A percentile compares a stretch with the other conserved stretches of the same genome.
These are phyloP conservation scores for Rhizopogon rudus DNA, from an alignment of 768 basidiomycete species.

Conservation along the genomic window DNA sequence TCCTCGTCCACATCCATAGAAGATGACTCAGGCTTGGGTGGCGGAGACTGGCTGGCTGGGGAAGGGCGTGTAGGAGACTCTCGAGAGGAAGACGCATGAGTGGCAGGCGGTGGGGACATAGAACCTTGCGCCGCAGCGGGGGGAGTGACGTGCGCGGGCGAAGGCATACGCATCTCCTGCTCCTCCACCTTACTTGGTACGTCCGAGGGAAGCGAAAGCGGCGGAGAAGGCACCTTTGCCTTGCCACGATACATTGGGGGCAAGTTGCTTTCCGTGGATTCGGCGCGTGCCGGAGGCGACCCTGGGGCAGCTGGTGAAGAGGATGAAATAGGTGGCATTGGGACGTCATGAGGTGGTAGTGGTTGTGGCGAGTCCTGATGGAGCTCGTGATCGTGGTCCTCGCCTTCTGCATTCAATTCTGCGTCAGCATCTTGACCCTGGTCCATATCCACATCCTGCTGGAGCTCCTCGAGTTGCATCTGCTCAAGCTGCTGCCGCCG, in stretches of 20 bases:
- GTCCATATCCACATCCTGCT: constrained; percentile 12
- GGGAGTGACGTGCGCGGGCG: neutral
- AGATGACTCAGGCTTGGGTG: constrained; percentile 24
- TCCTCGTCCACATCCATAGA: constrained; percentile 54
- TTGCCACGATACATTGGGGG: neutral
- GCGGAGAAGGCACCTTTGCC: neutral
- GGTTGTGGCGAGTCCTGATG: neutral
- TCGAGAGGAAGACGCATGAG: neutral
- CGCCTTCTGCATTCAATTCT: constrained; percentile 35
- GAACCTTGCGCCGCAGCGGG: neutral
- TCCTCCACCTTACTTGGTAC: neutral
- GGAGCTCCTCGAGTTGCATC: neutral
- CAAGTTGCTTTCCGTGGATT: neutral
- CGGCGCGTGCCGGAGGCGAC: neutral
- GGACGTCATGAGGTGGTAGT: neutral
- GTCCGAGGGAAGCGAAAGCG: neutral
- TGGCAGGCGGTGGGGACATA: neutral
- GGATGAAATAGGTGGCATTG: neutral
- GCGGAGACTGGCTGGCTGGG: neutral
- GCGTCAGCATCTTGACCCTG: constrained; percentile 12
- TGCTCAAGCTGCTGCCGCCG: neutral
- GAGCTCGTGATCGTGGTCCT: constrained; percentile 28
- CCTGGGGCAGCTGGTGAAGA: neutral
- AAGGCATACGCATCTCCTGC: neutral
- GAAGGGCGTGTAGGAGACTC: neutral